Base-by-base conservation (phyloP, 495 filamentous ascomycete genomes). In the Daldinia loculata region DNA sequence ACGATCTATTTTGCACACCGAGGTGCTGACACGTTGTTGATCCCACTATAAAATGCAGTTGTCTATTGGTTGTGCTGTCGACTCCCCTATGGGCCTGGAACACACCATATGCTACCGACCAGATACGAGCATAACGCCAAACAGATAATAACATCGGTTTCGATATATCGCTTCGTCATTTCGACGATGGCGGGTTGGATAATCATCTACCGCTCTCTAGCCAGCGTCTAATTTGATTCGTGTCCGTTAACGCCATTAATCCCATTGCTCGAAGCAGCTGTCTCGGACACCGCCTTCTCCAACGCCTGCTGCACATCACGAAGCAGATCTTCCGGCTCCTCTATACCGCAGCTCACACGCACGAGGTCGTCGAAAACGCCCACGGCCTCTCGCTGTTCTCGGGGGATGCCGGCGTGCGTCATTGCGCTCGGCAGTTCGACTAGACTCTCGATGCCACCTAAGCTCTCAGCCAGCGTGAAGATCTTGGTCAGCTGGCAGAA, bases 331-430 rank as follows among this genome's bases (percentile, higher is more conserved):
- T 91, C 90, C 0, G 85, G 89, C 80, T 99, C 95, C 82, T 99
- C 95, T 67, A 99, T 88, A 58, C 95, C 95, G 77, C 93, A 97
- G 84, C 93, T 97, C 55, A 99, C 83, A 59, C 95, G 87, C 39
- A 99, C 91, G n/a, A 99, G 86, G 80, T 99, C 95, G 77, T 99
- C 95, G 75, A 87, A 98, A n/a, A 99, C 94, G 39, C 95, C 95
- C 1, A 93, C 93, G 19, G 87, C 91, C 84, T 99, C 95, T 52
- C 95, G 88, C 82, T 95, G 88, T 50, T 92, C 93, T 78, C 86
- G 86, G 26, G 95, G 95, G 71, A 99, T 99, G 51, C 95, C 96
- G 30, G 92, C 89, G 81, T 99, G 95, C 19, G 95, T 99, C 95
- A 99, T 99, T 78, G 87, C 90, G 41, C 91, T 88, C 1, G 95